Evolutionary conservation across 2,329 filamentous ascomycete genomes (phyloP), one percentile per base, ranked within the genome.

Genomic region (Xylariaceae sp.): DNA sequence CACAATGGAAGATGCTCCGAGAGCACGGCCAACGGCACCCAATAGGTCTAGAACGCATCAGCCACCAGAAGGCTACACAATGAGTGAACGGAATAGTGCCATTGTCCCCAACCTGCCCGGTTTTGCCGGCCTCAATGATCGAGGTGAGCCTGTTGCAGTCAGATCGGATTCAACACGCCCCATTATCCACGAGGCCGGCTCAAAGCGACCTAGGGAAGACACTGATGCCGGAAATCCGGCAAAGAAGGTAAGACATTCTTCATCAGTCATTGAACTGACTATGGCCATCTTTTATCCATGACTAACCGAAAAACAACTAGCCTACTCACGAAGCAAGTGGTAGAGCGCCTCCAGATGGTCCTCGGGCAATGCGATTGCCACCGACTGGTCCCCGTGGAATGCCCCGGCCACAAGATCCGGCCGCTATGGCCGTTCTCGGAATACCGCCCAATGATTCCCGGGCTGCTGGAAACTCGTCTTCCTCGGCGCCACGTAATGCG

Each of bases 391-490:
- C 70, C 45, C 68, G 67, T 17, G 62, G 65, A 15, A 66, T 67
- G 64, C 67, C 67, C 35, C 65, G 67, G 37, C 67, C 70, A 1
- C 66, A 68, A 35, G 70, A 72, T 49, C 69, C 68, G 15, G 62
- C 71, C 17, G 70, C 70, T 7, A 70, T 70, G 68, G 61, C 68
- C 10, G 64, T 71, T n/a, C 58, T 72, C 23, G 68, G 69, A 11
- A 66, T 70, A 37, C 56, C 60, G 15, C 51, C 61, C 1, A 61
- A 51, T 11, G 30, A 64, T 13, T 52, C 60, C 8, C 53, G 62
- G 2, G 50, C 62, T 2, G 52, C 61, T 35, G 48, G 55, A 8
- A 62, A 48, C 37, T 50, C 59, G 47, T 62, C 64, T 18, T 55
- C 62, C 18, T 18, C 15, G 10, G 54, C 59, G 37, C 52, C 56